phyloP scores from a whole-genome alignment of 2,329 filamentous ascomycete genomes.

The Teratosphaeria pseudoeucalypti region DNA sequence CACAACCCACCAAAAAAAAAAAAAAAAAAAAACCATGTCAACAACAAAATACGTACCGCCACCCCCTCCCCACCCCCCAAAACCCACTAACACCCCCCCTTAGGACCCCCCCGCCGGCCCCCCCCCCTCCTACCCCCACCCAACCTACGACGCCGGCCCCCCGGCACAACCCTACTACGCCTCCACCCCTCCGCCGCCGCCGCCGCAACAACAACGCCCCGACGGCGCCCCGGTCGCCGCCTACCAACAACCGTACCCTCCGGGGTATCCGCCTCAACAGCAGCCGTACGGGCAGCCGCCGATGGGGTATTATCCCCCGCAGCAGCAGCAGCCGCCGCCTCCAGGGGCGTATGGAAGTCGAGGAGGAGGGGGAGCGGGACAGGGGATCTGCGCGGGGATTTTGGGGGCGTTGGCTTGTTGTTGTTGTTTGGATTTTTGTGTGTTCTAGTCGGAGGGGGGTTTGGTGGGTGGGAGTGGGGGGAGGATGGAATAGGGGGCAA shows the following conservation, averaged over 20 bases:
- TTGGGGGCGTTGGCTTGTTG: slow-evolving; percentile 40
- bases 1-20: too few relatives aligned
- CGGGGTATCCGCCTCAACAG: not conserved
- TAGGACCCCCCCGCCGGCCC: slow-evolving; percentile 1
- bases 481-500: not conserved
- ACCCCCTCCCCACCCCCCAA: not conserved
- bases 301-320: slow-evolving; percentile 27
- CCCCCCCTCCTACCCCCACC: slow-evolving; percentile 1
- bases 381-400: slow-evolving; percentile 37
- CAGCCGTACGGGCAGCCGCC: slow-evolving; percentile 9
- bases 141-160: slow-evolving; percentile 1
- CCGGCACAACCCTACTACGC: not conserved
- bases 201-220: not conserved
- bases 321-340: slow-evolving; percentile 23
- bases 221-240: not conserved
- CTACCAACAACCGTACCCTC: not conserved
- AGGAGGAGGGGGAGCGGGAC: slow-evolving; percentile 12
- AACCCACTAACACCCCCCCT: not conserved
- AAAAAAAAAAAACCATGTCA: too few relatives aligned
- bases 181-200: not conserved
- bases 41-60: not conserved
- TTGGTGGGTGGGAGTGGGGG: not conserved
- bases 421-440: slow-evolving; percentile 36
- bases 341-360: slow-evolving; percentile 19
- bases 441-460: not conserved